These are phyloP conservation scores for Pichia sp. DNA, from an alignment of 1,139 yeast species.

Conservation along the genomic window DNA sequence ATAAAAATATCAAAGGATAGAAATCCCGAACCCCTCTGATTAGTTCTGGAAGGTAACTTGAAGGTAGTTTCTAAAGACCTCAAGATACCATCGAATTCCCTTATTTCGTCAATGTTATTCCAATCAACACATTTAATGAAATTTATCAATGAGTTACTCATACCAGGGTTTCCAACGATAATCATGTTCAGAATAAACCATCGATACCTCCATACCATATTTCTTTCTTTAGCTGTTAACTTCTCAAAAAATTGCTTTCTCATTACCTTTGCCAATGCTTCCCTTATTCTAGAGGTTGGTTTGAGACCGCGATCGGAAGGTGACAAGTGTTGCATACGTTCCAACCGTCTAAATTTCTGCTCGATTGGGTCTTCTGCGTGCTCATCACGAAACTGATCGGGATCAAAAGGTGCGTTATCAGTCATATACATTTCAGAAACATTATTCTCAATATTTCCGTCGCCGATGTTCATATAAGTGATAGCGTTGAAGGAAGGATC, in stretches of 20 bases:
- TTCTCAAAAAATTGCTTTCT: slow-evolving; percentile 80
- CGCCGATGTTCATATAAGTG: slow-evolving; percentile 28
- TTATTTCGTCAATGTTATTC: slow-evolving; percentile 76
- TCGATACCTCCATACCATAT: slow-evolving; percentile 85
- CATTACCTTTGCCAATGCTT: slow-evolving; percentile 60
- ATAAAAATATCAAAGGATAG: slow-evolving; percentile 18
- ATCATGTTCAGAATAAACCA: slow-evolving; percentile 70
- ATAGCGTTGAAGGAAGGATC: slow-evolving; percentile 20
- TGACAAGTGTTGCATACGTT: slow-evolving; percentile 73
- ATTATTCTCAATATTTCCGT: slow-evolving; percentile 16
- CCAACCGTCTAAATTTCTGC: slow-evolving; percentile 73
- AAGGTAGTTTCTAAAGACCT: slow-evolving; percentile 15
- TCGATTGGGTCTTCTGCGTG: slow-evolving; percentile 72
- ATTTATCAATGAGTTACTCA: slow-evolving; percentile 46
- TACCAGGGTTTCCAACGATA: slow-evolving; percentile 25
- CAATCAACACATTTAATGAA: slow-evolving; percentile 83
- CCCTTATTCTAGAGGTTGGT: slow-evolving; percentile 81
- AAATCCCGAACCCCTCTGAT: slow-evolving; percentile 3
- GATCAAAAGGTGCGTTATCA: slow-evolving; percentile 37
- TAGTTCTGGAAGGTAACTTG: background rate
- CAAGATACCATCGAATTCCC: slow-evolving; percentile 56
- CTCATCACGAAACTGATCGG: slow-evolving; percentile 44
- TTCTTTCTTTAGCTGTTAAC: slow-evolving; percentile 76
- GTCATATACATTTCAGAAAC: slow-evolving; percentile 2
- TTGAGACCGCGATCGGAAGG: slow-evolving; percentile 77